Evolutionary conservation across 306 rosid genomes (phyloP).

Genomic region (Trichosanthes truncata): DNA sequence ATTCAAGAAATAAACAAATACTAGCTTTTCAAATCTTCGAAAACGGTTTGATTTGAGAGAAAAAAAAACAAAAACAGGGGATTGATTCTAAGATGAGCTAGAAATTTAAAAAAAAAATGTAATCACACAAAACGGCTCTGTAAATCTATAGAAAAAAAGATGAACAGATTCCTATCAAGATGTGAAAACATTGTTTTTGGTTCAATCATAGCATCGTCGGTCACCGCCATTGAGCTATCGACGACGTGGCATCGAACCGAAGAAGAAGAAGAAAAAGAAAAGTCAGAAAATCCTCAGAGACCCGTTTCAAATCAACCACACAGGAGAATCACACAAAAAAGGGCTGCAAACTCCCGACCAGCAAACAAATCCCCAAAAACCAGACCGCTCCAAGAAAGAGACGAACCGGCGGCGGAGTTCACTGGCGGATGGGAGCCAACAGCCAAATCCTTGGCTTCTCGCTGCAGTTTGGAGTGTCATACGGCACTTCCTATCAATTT

Average conservation of each 20-base stretch:
- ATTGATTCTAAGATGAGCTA: no score
- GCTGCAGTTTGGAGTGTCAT: conserved; percentile 69
- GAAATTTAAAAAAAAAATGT: background rate
- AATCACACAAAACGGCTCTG: conserved; percentile 65
- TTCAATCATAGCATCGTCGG: conserved; percentile 72
- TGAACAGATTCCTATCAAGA: conserved; percentile 71
- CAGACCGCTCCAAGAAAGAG: conserved; percentile 11
- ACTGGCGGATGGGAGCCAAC: conserved; percentile 26
- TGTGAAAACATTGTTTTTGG: conserved; percentile 42
- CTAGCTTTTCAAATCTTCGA: no score
- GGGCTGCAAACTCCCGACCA: conserved; percentile 21
- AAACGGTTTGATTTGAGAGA: no score
- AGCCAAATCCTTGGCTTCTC: background rate
- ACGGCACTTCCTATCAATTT: conserved; percentile 95
- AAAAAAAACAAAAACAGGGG: no score
- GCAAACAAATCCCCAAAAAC: background rate
- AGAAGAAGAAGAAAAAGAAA: fast-evolving
- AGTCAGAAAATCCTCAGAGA: conserved; percentile 45
- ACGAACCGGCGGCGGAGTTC: background rate
- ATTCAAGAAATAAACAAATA: background rate
- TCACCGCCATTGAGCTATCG: conserved; percentile 47
- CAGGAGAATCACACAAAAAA: conserved; percentile 7
- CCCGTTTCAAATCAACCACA: conserved; percentile 76
- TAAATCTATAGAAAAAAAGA: conserved; percentile 18
- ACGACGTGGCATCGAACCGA: conserved; percentile 67